These are phyloP conservation scores for Amanita molliuscula DNA, from an alignment of 768 basidiomycete species.

Conservation along the genomic window DNA sequence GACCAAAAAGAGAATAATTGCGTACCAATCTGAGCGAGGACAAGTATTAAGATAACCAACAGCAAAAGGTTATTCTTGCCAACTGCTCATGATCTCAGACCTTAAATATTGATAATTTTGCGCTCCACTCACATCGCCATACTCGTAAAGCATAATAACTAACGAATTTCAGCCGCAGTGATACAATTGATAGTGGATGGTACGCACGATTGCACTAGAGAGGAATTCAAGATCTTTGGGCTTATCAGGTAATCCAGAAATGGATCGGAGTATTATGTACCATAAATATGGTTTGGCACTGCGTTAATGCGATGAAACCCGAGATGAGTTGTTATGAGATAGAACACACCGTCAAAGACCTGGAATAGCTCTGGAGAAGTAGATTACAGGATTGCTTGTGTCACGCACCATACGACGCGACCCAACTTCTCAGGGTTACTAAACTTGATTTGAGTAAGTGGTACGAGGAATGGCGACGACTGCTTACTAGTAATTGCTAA, in stretches of 20 bases:
- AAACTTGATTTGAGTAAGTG: background rate
- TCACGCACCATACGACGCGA: background rate
- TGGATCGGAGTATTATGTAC: background rate
- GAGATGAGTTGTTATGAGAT: no score
- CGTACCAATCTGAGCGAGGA: background rate
- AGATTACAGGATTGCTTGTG: no score
- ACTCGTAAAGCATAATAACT: background rate
- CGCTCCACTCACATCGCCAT: background rate
- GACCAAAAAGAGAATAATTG: background rate
- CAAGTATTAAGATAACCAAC: background rate
- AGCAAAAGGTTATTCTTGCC: background rate
- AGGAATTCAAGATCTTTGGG: background rate
- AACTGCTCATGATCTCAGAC: background rate
- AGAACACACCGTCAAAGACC: no score
- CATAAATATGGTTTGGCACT: background rate
- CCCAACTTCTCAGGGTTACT: background rate
- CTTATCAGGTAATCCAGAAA: background rate
- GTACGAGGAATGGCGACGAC: background rate
- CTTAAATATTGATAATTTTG: no score
- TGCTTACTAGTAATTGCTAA: background rate
- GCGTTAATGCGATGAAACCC: no score
- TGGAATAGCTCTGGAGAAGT: no score
- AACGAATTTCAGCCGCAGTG: background rate
- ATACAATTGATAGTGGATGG: background rate
- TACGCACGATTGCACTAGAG: background rate